Percentiles rank a stretch among this genome's conserved stretches.
phyloP scores from a whole-genome alignment of 208 protist genomes.

The Polymyxa betae region DNA sequence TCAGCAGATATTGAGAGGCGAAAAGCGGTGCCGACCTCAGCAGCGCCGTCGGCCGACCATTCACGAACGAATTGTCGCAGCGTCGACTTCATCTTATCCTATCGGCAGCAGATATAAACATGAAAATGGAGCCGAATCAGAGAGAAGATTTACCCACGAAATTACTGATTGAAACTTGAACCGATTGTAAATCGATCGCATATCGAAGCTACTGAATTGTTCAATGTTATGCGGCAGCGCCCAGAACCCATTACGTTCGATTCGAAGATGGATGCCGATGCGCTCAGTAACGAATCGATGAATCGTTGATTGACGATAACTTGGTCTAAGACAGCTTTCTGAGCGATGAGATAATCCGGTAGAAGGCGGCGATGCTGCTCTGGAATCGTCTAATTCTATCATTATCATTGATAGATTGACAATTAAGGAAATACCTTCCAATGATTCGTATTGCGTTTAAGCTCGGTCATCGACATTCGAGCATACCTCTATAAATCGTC shows the following conservation, averaged over 20 bases:
- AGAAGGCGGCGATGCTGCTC: neutral
- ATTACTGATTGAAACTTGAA: neutral
- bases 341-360: neutral
- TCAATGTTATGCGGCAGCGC: too few relatives aligned
- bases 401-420: neutral
- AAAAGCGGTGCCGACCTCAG: constrained; percentile 84
- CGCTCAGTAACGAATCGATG: neutral
- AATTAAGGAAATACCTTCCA: neutral
- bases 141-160: neutral
- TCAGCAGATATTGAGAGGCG: neutral
- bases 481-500: neutral
- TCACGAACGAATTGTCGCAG: constrained; percentile 91
- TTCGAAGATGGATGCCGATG: neutral
- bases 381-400: neutral
- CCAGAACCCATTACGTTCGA: too few relatives aligned
- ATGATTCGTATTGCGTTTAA: neutral
- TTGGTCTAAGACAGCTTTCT: neutral
- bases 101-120: neutral
- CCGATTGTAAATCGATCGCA: neutral
- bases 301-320: constrained; percentile 40
- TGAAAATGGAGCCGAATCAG: neutral
- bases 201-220: neutral
- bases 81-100: constrained; percentile 87
- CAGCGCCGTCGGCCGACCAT: constrained; percentile 85
- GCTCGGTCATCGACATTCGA: constrained; percentile 1